Base-by-base conservation (phyloP, 1,284 basidiomycete genomes). In the Rhizoctonia solani region DNA sequence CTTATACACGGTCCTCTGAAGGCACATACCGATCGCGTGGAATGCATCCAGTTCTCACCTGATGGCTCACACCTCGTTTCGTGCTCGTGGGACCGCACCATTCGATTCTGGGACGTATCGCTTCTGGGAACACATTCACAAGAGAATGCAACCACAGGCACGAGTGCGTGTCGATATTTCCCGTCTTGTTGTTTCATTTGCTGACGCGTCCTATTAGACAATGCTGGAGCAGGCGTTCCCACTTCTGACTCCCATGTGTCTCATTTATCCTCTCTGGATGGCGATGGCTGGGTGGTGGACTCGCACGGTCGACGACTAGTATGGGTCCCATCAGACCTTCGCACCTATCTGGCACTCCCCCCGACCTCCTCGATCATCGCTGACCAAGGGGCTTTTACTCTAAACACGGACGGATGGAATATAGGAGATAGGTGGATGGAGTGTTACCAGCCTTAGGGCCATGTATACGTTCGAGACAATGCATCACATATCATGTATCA, bases 51-150 rank as follows among this genome's bases (percentile, higher is more conserved):
- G n/a, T 34, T 54, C 19, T 54, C 53, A 21, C 53, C 32, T 14
- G 53, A 54, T 21, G 19, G 30, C 9, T 27, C 34, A 9, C 53
- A 32, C 16, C 6, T 54, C 5, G 53, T 39, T 2, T 54, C 53
- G 21, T 30, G 30, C 2, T 37, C 32, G 6, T 1, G 21, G 6
- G 53, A 54, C n/a, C 2, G 19, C 2, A 37, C 53, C 6, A 39
- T 39, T 8, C 16, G 53, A 13, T 13, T 54, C 3, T 54, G 53
- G 53, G 54, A 70, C 54, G 52, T 32, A 14, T 34, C 21, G 41
- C 11, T 56, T 47, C 2, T 56, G 58, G 16, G 21, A 23, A 16
- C 11, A n/a, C 5, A 25, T 52, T 3, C 13, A 19, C 29, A 16
- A n/a, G 21, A 50, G 50, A 25, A 27, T 68, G 11, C 4, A 4